phyloP scores from a whole-genome alignment of 306 rosid species.

The Quercus bicolor region DNA sequence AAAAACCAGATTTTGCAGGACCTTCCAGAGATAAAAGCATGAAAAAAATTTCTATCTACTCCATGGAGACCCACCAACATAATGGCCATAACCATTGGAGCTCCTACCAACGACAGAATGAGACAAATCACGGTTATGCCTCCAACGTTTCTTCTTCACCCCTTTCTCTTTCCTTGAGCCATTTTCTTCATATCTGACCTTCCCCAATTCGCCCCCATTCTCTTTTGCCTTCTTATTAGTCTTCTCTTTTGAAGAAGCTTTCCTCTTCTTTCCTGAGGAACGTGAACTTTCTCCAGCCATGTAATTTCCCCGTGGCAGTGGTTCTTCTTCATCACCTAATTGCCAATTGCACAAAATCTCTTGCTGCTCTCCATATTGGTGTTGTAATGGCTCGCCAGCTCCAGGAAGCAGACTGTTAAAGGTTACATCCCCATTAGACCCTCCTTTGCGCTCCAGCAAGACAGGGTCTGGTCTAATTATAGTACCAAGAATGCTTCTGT shows the following conservation, averaged over 20 bases:
- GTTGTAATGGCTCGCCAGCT: constrained; percentile 70
- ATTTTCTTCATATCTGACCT: constrained; percentile 26
- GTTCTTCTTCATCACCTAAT: constrained; percentile 66
- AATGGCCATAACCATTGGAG: constrained; percentile 19
- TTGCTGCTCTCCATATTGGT: constrained; percentile 31
- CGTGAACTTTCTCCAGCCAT: constrained; percentile 23
- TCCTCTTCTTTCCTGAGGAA: constrained; percentile 61
- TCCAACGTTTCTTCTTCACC: constrained; percentile 32
- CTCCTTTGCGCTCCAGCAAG: constrained; percentile 78
- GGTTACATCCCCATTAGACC: constrained; percentile 60
- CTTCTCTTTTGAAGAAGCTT: constrained; percentile 40
- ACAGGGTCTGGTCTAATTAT: constrained; percentile 82
- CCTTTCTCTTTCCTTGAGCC: constrained; percentile 40
- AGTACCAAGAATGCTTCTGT: constrained; percentile 88
- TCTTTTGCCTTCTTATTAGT: constrained; percentile 48
- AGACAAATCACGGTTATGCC: constrained; percentile 11
- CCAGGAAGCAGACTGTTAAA: constrained; percentile 86
- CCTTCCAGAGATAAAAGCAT: background rate
- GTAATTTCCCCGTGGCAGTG: constrained; percentile 57
- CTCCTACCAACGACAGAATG: no score
- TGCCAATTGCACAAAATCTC: constrained; percentile 80
- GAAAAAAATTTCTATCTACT: constrained; percentile 12
- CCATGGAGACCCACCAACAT: constrained; percentile 26
- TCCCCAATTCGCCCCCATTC: constrained; percentile 20
- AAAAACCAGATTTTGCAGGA: background rate